Evolutionary conservation across 441 rosid genomes (phyloP).

Genomic region (Erodium chrysanthum): DNA sequence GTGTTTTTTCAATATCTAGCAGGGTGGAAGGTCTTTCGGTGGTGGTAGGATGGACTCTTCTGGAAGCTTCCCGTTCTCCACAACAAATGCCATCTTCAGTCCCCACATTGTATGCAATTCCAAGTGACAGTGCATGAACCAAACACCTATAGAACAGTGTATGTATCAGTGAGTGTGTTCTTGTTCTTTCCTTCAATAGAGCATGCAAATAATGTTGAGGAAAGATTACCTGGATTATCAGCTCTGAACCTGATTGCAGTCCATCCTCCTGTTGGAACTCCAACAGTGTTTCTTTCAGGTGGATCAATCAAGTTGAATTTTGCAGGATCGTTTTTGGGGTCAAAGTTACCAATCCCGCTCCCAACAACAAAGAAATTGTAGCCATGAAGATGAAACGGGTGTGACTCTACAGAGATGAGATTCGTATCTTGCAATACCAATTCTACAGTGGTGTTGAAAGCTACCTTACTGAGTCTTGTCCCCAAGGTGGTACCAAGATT

Average conservation of each 20-base stretch:
- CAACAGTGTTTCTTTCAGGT: conserved; percentile 46
- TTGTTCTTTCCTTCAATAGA: conserved; percentile 1
- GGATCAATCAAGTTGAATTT: conserved; percentile 55
- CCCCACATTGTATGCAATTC: conserved; percentile 59
- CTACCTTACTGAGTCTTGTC: conserved; percentile 42
- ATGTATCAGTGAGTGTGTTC: background rate
- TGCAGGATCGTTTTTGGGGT: conserved; percentile 37
- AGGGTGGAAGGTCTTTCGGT: conserved; percentile 45
- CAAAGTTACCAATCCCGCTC: conserved; percentile 50
- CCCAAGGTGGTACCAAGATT: conserved; percentile 25
- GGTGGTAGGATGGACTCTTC: conserved; percentile 44
- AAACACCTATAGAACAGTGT: conserved; percentile 26
- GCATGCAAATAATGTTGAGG: background rate
- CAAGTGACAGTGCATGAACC: conserved; percentile 60
- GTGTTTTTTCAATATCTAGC: conserved; percentile 23
- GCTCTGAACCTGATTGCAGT: conserved; percentile 53
- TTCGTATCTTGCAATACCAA: conserved; percentile 51
- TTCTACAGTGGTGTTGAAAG: conserved; percentile 50
- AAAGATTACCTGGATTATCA: conserved; percentile 47
- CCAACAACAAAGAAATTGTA: conserved; percentile 57
- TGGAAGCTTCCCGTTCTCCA: conserved; percentile 38
- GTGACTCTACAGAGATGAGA: conserved; percentile 45
- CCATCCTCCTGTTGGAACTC: conserved; percentile 69
- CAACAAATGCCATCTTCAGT: conserved; percentile 47
- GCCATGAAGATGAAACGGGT: conserved; percentile 73